These are phyloP conservation scores for Fomitopsis schrenkii DNA, from an alignment of 1,284 basidiomycete genomes.

Conservation along the genomic window DNA sequence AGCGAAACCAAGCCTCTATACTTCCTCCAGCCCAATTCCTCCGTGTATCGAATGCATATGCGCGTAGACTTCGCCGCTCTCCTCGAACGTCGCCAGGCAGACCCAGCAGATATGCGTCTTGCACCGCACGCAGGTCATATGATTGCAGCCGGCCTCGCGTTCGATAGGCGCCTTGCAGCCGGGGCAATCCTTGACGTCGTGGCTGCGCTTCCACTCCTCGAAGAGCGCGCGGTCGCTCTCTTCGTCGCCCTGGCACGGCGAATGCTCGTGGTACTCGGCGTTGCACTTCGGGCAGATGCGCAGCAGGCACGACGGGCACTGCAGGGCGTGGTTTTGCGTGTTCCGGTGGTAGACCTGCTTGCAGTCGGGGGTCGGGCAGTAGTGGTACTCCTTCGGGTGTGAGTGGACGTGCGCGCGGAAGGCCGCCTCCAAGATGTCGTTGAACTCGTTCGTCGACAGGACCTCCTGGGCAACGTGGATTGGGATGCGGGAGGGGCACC, in stretches of 20 bases:
- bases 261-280: conserved; percentile 60
- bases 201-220: conserved; percentile 50
- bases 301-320: conserved; percentile 67
- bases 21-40: conserved; percentile 30
- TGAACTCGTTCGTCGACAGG: conserved; percentile 47
- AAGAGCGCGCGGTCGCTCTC: conserved; percentile 49
- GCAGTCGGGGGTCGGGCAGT: conserved; percentile 75
- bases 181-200: conserved; percentile 70
- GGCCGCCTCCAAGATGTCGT: conserved; percentile 49
- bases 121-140: conserved; percentile 68
- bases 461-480: conserved; percentile 44
- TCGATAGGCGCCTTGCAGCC: conserved; percentile 65
- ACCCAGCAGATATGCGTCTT: conserved; percentile 75
- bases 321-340: conserved; percentile 46
- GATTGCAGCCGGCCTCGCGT: conserved; percentile 69
- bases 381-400: conserved; percentile 55
- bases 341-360: conserved; percentile 60
- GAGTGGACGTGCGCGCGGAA: conserved; percentile 53
- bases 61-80: conserved; percentile 52
- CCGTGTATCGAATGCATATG: conserved; percentile 54
- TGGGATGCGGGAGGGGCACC: conserved; percentile 50
- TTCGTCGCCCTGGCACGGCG: conserved; percentile 51
- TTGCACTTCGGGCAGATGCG: conserved; percentile 67
- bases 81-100: conserved; percentile 61
- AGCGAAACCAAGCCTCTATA: not conserved